Base-by-base conservation (phyloP, 2,329 filamentous ascomycete species). In the Pyricularia sp. region DNA sequence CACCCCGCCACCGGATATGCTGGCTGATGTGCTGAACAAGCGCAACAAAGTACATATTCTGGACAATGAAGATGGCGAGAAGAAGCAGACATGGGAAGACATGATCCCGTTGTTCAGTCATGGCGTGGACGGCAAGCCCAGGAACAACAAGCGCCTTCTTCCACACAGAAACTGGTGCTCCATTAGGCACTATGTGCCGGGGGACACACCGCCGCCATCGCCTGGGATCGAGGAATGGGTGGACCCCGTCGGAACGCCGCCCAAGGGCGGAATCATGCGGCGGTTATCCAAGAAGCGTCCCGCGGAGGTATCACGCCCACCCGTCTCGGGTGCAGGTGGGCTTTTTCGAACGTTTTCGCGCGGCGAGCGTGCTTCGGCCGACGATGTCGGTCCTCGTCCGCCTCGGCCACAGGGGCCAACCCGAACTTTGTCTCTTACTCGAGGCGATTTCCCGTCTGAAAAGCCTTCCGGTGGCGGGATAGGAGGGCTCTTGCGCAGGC, bases 151-250 rank as follows among this genome's bases (percentile, higher is more conserved):
- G 71, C 87, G 88, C 66, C 80, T 99, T 1, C 80, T 97, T 10
- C 93, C 93, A 24, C 88, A 94, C 66, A 85, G 94, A 35, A 99
- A 99, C 74, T 99, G 93, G 90, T 97, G 93, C 74, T 90, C 91
- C 2, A 96, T 99, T 70, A 84, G 90, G 64, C 83, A 90, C 72
- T 97, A 96, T 77, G 80, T 85, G 10, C 92, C 93, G 1, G 91
- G 90, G 3, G 79, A 78, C 40, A 96, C 90, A 1, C 92, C 92
- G 13, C 84, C 86, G 0, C 81, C 83, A 3, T 87, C 88, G 1
- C 91, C 90, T 3, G 82, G 79, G 31, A 75, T 73, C 9, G 79
- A 81, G 53, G 67, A 77, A 35, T 75, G 73, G 63, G 62, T 33
- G 16, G 49, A 63, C 35, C 40, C 62, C 24, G 7, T 53, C 2